Evolutionary conservation across 441 rosid genomes (phyloP), one percentile per base, ranked within the genome.

Genomic region (Daphne laureola): DNA sequence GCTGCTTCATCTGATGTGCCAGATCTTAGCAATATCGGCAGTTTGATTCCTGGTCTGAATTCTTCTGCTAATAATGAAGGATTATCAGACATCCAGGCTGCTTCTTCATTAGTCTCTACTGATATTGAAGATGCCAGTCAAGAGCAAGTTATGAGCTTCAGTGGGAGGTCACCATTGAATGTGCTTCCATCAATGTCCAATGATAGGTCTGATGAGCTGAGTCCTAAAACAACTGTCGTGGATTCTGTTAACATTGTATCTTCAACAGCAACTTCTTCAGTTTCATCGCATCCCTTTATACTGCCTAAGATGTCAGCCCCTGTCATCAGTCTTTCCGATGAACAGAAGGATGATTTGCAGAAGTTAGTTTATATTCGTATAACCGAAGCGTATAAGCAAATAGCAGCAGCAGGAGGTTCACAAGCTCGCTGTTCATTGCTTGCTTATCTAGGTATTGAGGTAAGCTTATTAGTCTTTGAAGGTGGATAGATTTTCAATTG

Each of bases 291-390:
- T 64, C 67, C 65, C 57, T 59, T 81, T 77, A 67, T 74, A 60
- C 80, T 90, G 68, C 98, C 99, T 64, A 86, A 86, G 83, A 81
- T 94, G 84, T 78, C 83, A 26, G 97, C 96, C 58, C 96, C 98
- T 71, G 89, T 94, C 68, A 78, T 94, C 18, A 65, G 64, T 68
- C 92, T 90, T 67, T 65, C 78, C 44, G 96, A 84, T 66, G 96
- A 76, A 59, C 83, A 81, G 78, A 87, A 78, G 73, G 99, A 88
- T 78, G 77, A 72, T 65, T 67, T 88, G 71, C 99, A 94, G 70
- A 84, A 67, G 66, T 73, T 78, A 70, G 82, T 86, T 54, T 81
- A 78, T 59, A 65, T 66, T 45, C 96, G 83, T 55, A 88, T 94
- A 61, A 60, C 86, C 71, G 96, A 88, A 62, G 95, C 94, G 49